phyloP scores from a whole-genome alignment of 148 eudicot species.

The Camellia lanceoleosa region DNA sequence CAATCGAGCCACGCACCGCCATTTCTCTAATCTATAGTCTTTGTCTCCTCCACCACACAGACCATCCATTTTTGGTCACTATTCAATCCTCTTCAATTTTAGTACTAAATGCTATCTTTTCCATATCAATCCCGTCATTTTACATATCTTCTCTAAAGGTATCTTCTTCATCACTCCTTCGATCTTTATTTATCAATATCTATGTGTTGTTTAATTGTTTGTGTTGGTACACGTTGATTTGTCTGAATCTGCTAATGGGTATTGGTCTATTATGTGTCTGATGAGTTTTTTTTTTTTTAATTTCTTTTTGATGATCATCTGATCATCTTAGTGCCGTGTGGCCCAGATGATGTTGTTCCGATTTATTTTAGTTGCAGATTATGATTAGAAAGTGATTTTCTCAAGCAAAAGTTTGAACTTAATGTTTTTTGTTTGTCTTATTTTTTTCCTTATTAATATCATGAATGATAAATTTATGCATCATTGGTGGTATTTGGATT shows the following conservation, averaged over 20 bases:
- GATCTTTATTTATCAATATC: background rate
- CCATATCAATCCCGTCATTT: background rate
- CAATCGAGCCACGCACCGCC: background rate
- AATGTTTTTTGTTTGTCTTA: background rate
- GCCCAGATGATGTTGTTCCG: background rate
- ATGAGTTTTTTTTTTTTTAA: background rate
- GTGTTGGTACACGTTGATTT: background rate
- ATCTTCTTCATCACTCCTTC: background rate
- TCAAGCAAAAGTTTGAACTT: background rate
- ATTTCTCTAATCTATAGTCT: background rate
- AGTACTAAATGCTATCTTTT: background rate
- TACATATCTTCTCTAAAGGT: background rate
- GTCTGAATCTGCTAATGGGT: conserved; percentile 19
- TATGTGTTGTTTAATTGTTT: background rate
- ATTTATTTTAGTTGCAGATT: background rate
- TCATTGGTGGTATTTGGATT: background rate
- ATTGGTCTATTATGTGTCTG: conserved; percentile 1
- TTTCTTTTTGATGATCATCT: background rate
- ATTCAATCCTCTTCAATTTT: background rate
- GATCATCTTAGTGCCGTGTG: background rate
- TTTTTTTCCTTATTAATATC: background rate
- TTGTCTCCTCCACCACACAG: background rate
- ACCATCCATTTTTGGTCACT: background rate
- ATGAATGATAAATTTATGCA: background rate
- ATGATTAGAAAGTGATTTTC: background rate